Conservation (phyloP, 225 moss, liverwort and hornwort genomes). For the Pleurozium schreberi region DNA sequence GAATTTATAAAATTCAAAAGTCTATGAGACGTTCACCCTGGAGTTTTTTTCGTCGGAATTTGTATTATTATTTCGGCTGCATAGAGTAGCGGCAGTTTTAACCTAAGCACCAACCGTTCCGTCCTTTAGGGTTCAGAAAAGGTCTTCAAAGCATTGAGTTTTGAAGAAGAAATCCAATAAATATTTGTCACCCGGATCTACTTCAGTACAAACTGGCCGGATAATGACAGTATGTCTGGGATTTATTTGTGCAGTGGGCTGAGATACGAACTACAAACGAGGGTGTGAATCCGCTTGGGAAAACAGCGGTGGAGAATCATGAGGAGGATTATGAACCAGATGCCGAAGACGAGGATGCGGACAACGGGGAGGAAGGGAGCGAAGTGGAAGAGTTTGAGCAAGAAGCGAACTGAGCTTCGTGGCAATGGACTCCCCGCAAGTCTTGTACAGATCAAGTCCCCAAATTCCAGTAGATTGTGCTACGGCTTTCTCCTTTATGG, state of each 20-base stretch:
- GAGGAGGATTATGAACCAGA: conserved; percentile 86
- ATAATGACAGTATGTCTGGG: neutral
- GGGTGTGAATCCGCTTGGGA: conserved; percentile 73
- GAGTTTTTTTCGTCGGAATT: neutral
- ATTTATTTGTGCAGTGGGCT: conserved; percentile 28
- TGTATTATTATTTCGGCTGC: neutral
- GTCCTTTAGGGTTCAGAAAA: neutral
- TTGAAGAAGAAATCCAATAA: neutral
- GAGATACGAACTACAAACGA: conserved; percentile 69
- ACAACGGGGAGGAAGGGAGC: conserved; percentile 84
- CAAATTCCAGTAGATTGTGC: neutral
- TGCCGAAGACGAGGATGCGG: conserved; percentile 82
- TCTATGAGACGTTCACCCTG: neutral
- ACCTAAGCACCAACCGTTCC: neutral
- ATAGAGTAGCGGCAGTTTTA: no score
- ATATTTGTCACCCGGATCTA: neutral
- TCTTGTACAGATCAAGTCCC: neutral
- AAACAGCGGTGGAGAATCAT: conserved; percentile 75
- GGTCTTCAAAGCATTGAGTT: neutral
- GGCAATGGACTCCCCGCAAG: neutral
- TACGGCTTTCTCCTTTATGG: neutral
- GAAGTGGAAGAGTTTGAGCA: conserved; percentile 72
- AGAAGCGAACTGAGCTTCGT: conserved; percentile 30
- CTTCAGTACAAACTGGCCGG: no score
- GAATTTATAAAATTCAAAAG: neutral